Base-by-base conservation (phyloP, 192 early-diverging fungal genomes). In the Diversispora eburnea region DNA sequence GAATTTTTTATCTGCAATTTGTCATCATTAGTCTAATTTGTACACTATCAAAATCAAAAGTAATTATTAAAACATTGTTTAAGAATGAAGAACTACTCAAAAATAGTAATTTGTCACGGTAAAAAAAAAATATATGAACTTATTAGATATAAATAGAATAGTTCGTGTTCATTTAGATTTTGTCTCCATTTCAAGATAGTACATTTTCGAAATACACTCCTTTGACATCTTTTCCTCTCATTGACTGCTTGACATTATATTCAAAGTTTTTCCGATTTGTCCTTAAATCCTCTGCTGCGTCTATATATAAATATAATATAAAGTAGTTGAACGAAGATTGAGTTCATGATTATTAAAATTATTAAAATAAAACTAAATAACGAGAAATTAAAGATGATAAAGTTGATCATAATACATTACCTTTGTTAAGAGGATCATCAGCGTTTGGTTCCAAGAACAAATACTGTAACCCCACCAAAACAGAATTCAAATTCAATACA, bases 371-470 rank as follows among this genome's bases (percentile, higher is more conserved):
- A 43, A 63, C 19, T 8, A 6, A 51, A 13, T 51, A 13, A 51
- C 2, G 13, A 51, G 49, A 79, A 75, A 20, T 9, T 9, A 78
- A 22, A 9, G 33, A 15, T 47, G 41, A 10, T 22, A 42, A 66
- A 52, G 65, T 20, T 17, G 9, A 19, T 19, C 33, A 2, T 43
- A 46, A 49, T 75, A 39, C 15, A 3, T 77, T 85, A 85, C 87
- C 90, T 79, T 96, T 99, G 87, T 99, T 98, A 8, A 99, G 85
- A 70, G 97, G 97, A 85, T 99, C 97, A 51, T 96, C 94, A 2
- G 96, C 89, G 77, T 99, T 98, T 0, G 97, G 97, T 63, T 92
- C 95, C 76, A 94, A 77, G 73, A 99, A 94, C 57, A 99, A 79
- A 80, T 94, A 92, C 75, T 95, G 92, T 61, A 98, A 77, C 6